Percentiles rank a stretch among this genome's conserved stretches.
Conservation (phyloP, 768 basidiomycete species). For the Leccinum broughii region DNA sequence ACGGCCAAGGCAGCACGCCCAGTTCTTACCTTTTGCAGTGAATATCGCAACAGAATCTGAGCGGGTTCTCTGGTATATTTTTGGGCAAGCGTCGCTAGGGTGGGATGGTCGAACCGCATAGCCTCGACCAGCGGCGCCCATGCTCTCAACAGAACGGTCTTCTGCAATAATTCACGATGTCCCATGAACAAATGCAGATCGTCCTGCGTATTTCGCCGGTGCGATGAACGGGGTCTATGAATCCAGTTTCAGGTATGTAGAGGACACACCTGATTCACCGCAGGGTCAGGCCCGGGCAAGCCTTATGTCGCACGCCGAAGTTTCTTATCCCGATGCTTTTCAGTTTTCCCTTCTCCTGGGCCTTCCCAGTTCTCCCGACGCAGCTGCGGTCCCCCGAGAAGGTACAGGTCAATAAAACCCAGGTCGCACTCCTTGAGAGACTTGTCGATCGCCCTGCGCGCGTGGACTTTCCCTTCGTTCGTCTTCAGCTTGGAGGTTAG, state of each 20-base stretch:
- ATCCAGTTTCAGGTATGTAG: not conserved
- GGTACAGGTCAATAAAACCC: conserved; percentile 3
- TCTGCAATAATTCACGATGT: conserved; percentile 58
- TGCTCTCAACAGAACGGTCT: too few species aligned
- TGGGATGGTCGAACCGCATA: conserved; percentile 60
- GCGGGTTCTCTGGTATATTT: conserved; percentile 60
- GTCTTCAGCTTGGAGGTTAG: conserved; percentile 51
- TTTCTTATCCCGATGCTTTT: conserved; percentile 9
- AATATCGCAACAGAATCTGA: conserved; percentile 54
- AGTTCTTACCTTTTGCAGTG: conserved; percentile 64
- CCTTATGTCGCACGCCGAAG: conserved; percentile 40
- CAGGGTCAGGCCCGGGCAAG: conserved; percentile 44
- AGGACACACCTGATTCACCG: conserved; percentile 57
- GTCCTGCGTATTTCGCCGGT: conserved; percentile 30
- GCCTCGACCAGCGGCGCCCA: conserved; percentile 37
- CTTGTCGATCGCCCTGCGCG: conserved; percentile 48
- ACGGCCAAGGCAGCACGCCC: not conserved
- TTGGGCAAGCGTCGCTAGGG: conserved; percentile 45
- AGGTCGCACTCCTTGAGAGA: conserved; percentile 47
- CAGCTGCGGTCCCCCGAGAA: conserved; percentile 7
- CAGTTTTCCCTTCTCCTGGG: not conserved
- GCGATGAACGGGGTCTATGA: conserved; percentile 7
- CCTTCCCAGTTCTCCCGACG: conserved; percentile 8
- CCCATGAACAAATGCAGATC: conserved; percentile 72
- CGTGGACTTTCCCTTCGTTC: conserved; percentile 49